These are phyloP conservation scores for Phialophora macrospora DNA, from an alignment of 2,329 filamentous ascomycete genomes.

Conservation along the genomic window DNA sequence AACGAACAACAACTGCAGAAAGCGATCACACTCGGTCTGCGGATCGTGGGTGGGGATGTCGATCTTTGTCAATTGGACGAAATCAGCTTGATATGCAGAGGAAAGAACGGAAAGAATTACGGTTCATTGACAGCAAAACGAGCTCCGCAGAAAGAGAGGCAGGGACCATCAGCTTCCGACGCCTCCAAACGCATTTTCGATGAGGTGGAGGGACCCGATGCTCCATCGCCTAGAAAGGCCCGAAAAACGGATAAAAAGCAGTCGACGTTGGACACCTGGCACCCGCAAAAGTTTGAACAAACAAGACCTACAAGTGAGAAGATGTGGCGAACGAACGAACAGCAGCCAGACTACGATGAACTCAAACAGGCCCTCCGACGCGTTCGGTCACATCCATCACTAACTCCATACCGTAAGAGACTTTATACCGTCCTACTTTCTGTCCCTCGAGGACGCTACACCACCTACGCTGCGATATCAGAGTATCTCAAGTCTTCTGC, in stretches of 20 bases:
- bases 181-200: slow-evolving; percentile 8
- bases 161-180: neutral
- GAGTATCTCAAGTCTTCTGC: slow-evolving; percentile 71
- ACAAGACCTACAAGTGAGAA: neutral
- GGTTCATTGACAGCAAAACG: neutral
- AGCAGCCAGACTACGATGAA: slow-evolving; percentile 1
- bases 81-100: slow-evolving; percentile 48
- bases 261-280: slow-evolving; percentile 28
- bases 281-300: slow-evolving; percentile 6
- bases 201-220: neutral
- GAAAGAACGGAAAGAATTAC: slow-evolving; percentile 42
- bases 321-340: neutral
- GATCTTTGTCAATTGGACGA: slow-evolving; percentile 49
- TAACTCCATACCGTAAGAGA: slow-evolving; percentile 56
- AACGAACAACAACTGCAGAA: slow-evolving; percentile 44
- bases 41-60: slow-evolving; percentile 46
- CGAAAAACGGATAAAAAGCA: slow-evolving; percentile 21
- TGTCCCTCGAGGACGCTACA: slow-evolving; percentile 75
- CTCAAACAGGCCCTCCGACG: slow-evolving; percentile 43
- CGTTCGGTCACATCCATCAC: slow-evolving; percentile 51
- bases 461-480: slow-evolving; percentile 77
- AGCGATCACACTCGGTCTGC: slow-evolving; percentile 48
- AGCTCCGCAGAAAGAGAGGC: neutral
- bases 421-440: slow-evolving; percentile 76
- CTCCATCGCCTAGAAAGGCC: slow-evolving; percentile 6